These are phyloP conservation scores for Yamadazyma epiphylla DNA, from an alignment of 1,139 yeast genomes.

Conservation along the genomic window DNA sequence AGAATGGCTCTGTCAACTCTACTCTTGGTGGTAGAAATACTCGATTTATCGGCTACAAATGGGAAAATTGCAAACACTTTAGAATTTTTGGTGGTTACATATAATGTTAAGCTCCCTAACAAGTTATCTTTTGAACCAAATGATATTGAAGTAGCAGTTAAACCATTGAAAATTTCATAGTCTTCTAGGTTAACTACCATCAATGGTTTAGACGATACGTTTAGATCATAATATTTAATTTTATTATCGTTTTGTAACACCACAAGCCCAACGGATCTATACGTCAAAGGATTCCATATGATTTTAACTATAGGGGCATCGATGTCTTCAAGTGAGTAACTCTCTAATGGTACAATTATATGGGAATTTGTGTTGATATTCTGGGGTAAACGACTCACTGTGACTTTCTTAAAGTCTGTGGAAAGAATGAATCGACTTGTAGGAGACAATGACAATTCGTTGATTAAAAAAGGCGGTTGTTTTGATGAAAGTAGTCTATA, in stretches of 20 bases:
- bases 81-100: conserved; percentile 23
- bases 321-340: conserved; percentile 15
- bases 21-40: conserved; percentile 16
- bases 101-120: conserved; percentile 33
- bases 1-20: conserved; percentile 21
- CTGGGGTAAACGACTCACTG: conserved; percentile 23
- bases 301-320: conserved; percentile 20
- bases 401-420: conserved; percentile 24
- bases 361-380: conserved; percentile 8
- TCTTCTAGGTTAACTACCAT: conserved; percentile 18
- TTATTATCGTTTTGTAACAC: conserved; percentile 22
- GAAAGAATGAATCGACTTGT: conserved; percentile 31
- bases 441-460: conserved; percentile 23
- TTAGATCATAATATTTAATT: conserved; percentile 27
- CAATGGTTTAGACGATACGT: conserved; percentile 20
- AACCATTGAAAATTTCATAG: conserved; percentile 11
- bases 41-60: conserved; percentile 15
- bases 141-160: conserved; percentile 24
- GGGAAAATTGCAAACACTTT: conserved; percentile 32
- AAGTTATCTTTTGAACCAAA: conserved; percentile 31
- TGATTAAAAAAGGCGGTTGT: conserved; percentile 15
- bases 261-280: conserved; percentile 27
- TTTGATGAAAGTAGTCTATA: conserved; percentile 16
- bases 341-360: conserved; percentile 11
- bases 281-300: conserved; percentile 30